Evolutionary conservation across 495 filamentous ascomycete genomes (phyloP).

Genomic region (Echria macrotheca): DNA sequence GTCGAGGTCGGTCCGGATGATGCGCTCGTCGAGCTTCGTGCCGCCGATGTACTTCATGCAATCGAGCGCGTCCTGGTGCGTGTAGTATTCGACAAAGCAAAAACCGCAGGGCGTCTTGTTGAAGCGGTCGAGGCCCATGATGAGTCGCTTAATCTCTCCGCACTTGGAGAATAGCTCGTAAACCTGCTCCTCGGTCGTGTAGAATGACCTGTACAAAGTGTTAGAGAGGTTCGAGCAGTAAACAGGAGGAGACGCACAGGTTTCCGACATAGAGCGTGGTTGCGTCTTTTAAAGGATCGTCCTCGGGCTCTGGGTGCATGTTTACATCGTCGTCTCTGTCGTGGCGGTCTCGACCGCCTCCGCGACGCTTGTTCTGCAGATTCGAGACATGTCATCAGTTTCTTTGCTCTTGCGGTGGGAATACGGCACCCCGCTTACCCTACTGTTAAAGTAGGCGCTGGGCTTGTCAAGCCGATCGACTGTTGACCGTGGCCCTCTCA

Average conservation of each 20-base stretch:
- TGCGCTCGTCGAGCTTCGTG: conserved; percentile 96
- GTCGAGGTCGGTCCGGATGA: conserved; percentile 94
- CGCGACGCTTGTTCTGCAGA: conserved; percentile 56
- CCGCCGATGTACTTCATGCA: conserved; percentile 98
- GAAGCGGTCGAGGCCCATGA: conserved; percentile 98
- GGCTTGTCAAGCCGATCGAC: conserved; percentile 85
- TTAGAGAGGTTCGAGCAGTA: not conserved
- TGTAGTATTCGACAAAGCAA: conserved; percentile 99
- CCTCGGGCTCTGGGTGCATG: conserved; percentile 44
- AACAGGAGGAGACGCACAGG: conserved; percentile 53
- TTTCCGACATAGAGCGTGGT: conserved; percentile 98
- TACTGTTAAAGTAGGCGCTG: conserved; percentile 77
- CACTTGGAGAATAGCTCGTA: conserved; percentile 97
- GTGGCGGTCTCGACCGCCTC: conserved; percentile 54
- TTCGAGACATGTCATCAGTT: no score
- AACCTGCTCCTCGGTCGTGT: conserved; percentile 98
- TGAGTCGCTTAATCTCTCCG: conserved; percentile 92
- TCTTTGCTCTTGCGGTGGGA: no score
- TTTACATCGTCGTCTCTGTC: conserved; percentile 48
- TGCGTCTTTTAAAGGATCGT: conserved; percentile 75
- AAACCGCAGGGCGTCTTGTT: conserved; percentile 98
- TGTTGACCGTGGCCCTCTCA: conserved; percentile 47
- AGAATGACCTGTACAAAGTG: conserved; percentile 71
- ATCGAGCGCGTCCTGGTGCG: conserved; percentile 88
- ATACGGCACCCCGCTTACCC: no score